A percentile compares a stretch with the other conserved stretches of the same genome.
Evolutionary conservation across 441 rosid genomes (phyloP).

Genomic region (Aleurites moluccanus): DNA sequence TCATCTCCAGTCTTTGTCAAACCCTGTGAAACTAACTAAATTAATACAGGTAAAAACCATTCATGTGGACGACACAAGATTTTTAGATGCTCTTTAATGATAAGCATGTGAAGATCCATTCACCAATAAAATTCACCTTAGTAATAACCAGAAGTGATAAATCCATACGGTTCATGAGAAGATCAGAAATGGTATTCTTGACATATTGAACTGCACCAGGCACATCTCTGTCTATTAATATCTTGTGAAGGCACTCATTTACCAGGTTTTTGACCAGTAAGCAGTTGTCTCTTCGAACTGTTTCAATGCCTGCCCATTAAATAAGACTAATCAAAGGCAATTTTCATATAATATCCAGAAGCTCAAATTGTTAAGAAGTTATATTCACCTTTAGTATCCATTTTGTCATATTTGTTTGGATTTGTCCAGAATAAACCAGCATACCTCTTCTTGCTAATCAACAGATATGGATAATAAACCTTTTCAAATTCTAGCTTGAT

Average conservation of each 20-base stretch:
- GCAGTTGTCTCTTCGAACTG: conserved; percentile 98
- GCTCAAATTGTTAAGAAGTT: conserved; percentile 21
- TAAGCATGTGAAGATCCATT: conserved; percentile 18
- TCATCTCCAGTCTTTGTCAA: conserved; percentile 94
- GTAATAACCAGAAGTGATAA: conserved; percentile 96
- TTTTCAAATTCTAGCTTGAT: conserved; percentile 98
- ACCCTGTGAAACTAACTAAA: conserved; percentile 55
- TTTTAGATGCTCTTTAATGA: not conserved
- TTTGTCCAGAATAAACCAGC: conserved; percentile 97
- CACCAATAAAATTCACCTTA: conserved; percentile 52
- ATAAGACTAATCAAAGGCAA: conserved; percentile 23
- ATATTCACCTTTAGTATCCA: conserved; percentile 91
- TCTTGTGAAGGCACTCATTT: conserved; percentile 87
- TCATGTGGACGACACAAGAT: conserved; percentile 11
- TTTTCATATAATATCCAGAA: conserved; percentile 9
- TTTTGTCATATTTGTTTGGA: conserved; percentile 81
- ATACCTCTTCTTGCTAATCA: conserved; percentile 98
- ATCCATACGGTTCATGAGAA: conserved; percentile 97
- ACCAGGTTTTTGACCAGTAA: conserved; percentile 93
- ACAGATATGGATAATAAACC: conserved; percentile 89
- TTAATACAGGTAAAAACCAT: conserved; percentile 14
- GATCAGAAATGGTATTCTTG: conserved; percentile 91
- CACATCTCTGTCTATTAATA: conserved; percentile 83
- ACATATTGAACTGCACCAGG: conserved; percentile 90
- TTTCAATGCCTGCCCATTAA: conserved; percentile 77